Base-by-base conservation (phyloP, 257 asterid genomes). In the Cordia subcordata region DNA sequence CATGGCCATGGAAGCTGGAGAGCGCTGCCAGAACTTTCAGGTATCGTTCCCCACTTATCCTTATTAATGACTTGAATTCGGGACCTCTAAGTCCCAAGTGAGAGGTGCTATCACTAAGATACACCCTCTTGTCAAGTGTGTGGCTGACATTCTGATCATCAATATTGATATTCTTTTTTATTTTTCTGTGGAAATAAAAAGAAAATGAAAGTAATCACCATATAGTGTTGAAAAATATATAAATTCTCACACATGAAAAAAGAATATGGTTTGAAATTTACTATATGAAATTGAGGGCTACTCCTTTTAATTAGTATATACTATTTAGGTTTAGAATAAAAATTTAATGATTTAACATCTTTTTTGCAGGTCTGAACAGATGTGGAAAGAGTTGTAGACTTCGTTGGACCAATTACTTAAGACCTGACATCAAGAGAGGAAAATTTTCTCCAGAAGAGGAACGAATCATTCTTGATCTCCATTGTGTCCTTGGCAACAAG, bases 1-100 rank as follows among this genome's bases (percentile, higher is more conserved):
- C 79, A 88, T 18, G 96, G 96, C 69, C 96, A 88, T 72, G 95
- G 88, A 47, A 88, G 95, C 82, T 88, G 96, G 96, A 78, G 96
- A 73, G 96, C 96, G 61, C 95, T 88, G 56, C 96, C 96, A 0
- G 81, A 75, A 73, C 88, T 77, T 53, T 83, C 96, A 23, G 95
- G 96, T 88, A 74, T 1, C n/a, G n/a, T n/a, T n/a, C n/a, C n/a
- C n/a, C n/a, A n/a, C n/a, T n/a, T n/a, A n/a, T n/a, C n/a, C n/a
- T n/a, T n/a, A n/a, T n/a, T n/a, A n/a, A n/a, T n/a, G n/a, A n/a
- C n/a, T n/a, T n/a, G n/a, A n/a, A n/a, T n/a, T n/a, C n/a, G n/a
- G n/a, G 6, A 19, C n/a, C n/a, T n/a, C n/a, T n/a, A 39, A 1
- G 19, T n/a, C 45, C 27, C 1, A 51, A 15, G 23, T 51, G 15